These are phyloP conservation scores for Naganishia cerealis DNA, from an alignment of 1,284 basidiomycete genomes.

Conservation along the genomic window DNA sequence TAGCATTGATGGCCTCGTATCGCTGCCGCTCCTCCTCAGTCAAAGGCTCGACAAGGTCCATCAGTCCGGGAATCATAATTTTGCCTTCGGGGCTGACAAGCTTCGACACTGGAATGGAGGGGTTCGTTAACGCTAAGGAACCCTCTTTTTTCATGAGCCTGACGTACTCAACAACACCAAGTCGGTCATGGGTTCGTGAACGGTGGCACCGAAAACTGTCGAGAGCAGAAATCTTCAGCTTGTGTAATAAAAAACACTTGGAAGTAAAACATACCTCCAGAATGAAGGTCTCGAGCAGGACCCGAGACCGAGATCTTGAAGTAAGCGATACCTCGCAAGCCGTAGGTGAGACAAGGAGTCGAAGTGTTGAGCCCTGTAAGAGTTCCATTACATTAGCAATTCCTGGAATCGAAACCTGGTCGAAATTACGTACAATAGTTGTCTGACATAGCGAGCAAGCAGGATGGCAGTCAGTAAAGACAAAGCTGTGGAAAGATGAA, in stretches of 20 bases:
- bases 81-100: conserved; percentile 79
- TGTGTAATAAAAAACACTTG: neutral
- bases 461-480: neutral
- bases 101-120: conserved; percentile 59
- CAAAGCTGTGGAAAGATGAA: neutral
- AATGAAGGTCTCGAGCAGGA: conserved; percentile 87
- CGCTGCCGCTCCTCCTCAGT: conserved; percentile 71
- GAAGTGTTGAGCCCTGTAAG: conserved; percentile 53
- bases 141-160: neutral
- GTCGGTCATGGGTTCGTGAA: conserved; percentile 78
- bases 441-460: conserved; percentile 38
- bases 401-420: neutral
- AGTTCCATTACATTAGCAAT: neutral
- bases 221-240: neutral
- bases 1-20: conserved; percentile 76
- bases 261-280: conserved; percentile 58
- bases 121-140: neutral
- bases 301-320: conserved; percentile 82
- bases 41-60: conserved; percentile 78
- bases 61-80: conserved; percentile 87
- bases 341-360: conserved; percentile 57
- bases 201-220: conserved; percentile 72
- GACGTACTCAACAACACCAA: conserved; percentile 56
- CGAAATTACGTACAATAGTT: conserved; percentile 50
- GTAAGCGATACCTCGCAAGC: conserved; percentile 79